Evolutionary conservation across 2,329 filamentous ascomycete species (phyloP), one percentile per base, ranked within the genome.

Genomic region (Pseudocercospora musae): DNA sequence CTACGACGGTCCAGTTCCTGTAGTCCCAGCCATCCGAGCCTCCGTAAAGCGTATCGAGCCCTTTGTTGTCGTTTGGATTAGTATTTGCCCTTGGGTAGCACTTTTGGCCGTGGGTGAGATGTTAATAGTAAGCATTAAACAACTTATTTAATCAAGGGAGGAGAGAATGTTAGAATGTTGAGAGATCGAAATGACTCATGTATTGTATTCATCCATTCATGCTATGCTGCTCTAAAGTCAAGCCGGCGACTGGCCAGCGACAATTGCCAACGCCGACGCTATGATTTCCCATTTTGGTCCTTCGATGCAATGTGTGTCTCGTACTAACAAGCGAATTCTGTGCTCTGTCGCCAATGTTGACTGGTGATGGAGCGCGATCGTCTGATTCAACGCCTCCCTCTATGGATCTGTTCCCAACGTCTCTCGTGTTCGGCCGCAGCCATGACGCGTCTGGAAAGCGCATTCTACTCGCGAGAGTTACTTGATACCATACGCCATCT

Each of bases 1-100:
- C 79, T 13, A 87, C 84, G n/a, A 92, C 86, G 18, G 87, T 90
- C 75, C 89, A 93, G 77, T 91, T 90, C 21, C 73, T 76, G 72
- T 74, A 90, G 74, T 92, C 89, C 89, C 89, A 72, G 57, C 70
- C 70, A 25, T 70, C 55, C 1, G 44, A 85, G 25, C 73, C 73
- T 59, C 82, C 82, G 65, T 85, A 82, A 10, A 85, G 77, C 8
- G 82, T 82, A 67, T 84, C 77, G 6, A 69, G 66, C 5, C 81
- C 81, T 27, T 68, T 73, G 48, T 84, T 76, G 65, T 84, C 82
- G 64, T 83, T 84, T 42, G 77, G 73, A 3, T 80, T 75, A 18
- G 81, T 76, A 92, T 76, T 92, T 90, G 65, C 80, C 80, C 61
- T 81, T 73, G 53, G 74, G 55, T 42, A 68, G 52, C 13, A 68